Evolutionary conservation across 306 rosid species (phyloP).

Genomic region (Begonia loranthoides): DNA sequence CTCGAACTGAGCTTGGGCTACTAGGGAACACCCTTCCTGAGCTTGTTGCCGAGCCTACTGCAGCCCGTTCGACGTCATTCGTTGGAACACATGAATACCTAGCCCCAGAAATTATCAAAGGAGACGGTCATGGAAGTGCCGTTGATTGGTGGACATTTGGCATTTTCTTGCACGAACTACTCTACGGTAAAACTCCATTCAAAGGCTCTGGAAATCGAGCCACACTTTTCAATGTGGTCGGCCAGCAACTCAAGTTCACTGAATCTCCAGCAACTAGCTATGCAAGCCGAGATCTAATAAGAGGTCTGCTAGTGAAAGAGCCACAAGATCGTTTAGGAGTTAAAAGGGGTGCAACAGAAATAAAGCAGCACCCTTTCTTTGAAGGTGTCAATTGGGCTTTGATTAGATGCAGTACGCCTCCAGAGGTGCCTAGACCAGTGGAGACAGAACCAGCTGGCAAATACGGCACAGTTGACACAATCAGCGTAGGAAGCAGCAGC

Average conservation of each 20-base stretch:
- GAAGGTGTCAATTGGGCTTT: conserved; percentile 94
- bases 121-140: conserved; percentile 99
- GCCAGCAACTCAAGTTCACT: conserved; percentile 74
- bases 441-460: conserved; percentile 50
- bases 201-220: conserved; percentile 96
- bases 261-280: conserved; percentile 71
- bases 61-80: conserved; percentile 93
- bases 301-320: conserved; percentile 78
- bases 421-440: conserved; percentile 78
- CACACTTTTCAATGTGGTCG: conserved; percentile 84
- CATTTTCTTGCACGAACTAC: conserved; percentile 80
- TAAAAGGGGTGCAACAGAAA: conserved; percentile 87
- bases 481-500: conserved; percentile 48
- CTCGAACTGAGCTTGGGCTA: conserved; percentile 52
- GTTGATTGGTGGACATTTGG: conserved; percentile 99
- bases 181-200: conserved; percentile 96
- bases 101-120: conserved; percentile 95
- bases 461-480: conserved; percentile 37
- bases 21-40: conserved; percentile 68
- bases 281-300: conserved; percentile 71
- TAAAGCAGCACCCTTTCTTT: conserved; percentile 89
- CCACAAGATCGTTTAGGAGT: conserved; percentile 86
- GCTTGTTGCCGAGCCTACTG: conserved; percentile 96
- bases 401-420: conserved; percentile 85
- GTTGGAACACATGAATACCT: conserved; percentile 97